These are phyloP conservation scores for Hyphodiscus hymeniophilus DNA, from an alignment of 495 filamentous ascomycete genomes.

Conservation along the genomic window DNA sequence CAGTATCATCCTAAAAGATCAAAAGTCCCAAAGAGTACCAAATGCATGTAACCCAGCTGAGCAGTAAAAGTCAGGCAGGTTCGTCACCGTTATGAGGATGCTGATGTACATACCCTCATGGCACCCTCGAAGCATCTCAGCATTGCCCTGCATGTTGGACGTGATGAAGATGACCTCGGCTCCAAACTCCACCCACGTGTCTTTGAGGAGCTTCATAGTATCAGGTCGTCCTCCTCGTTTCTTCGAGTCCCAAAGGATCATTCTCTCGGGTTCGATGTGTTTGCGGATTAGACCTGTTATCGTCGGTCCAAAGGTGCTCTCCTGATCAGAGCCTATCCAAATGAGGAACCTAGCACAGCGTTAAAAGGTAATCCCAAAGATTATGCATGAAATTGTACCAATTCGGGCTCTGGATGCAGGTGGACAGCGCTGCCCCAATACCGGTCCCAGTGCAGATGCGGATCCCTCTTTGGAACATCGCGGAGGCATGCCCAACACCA, in stretches of 20 bases:
- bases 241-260: conserved; percentile 41
- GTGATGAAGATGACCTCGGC: conserved; percentile 42
- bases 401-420: no score
- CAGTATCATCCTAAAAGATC: no score
- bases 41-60: conserved; percentile 33
- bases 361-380: conserved; percentile 4
- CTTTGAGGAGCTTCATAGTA: conserved; percentile 32
- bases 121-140: conserved; percentile 40
- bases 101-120: conserved; percentile 25
- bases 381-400: not conserved
- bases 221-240: conserved; percentile 35
- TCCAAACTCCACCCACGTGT: conserved; percentile 33
- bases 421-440: no score
- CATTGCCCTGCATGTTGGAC: conserved; percentile 36
- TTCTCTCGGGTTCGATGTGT: conserved; percentile 35
- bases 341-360: conserved; percentile 31
- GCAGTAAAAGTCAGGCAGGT: conserved; percentile 16
- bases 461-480: no score
- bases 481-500: no score
- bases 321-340: conserved; percentile 38
- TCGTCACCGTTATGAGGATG: conserved; percentile 2
- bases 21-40: conserved; percentile 39
- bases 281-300: conserved; percentile 33
- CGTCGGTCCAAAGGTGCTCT: conserved; percentile 36
- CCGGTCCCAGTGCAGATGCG: no score